Evolutionary conservation across 2,329 filamentous ascomycete genomes (phyloP).

Genomic region (Albophoma yamanashiensis): DNA sequence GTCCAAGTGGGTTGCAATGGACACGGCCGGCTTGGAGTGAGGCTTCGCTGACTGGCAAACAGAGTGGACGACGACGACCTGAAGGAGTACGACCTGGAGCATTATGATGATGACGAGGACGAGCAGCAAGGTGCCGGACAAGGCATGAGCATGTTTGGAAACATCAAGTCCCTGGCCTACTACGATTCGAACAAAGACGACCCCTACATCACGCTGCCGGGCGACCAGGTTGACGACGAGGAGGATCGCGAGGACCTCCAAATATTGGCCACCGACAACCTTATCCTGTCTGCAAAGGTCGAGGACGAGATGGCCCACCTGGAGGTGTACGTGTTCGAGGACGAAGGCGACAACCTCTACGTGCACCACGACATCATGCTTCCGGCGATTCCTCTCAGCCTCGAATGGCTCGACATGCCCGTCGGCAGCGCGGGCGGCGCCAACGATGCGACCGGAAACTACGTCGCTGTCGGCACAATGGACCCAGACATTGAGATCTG

Average conservation of each 20-base stretch:
- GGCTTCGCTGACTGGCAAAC: conserved; percentile 8
- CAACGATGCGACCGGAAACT: conserved; percentile 67
- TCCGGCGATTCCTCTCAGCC: conserved; percentile 85
- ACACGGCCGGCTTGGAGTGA: neutral
- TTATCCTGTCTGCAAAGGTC: conserved; percentile 84
- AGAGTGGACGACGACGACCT: conserved; percentile 72
- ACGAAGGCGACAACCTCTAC: conserved; percentile 89
- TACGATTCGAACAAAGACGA: conserved; percentile 92
- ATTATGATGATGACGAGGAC: conserved; percentile 83
- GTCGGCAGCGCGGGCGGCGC: conserved; percentile 58
- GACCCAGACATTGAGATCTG: conserved; percentile 98
- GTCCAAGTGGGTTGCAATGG: conserved; percentile 2
- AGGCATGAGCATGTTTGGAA: conserved; percentile 86
- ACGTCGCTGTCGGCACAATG: conserved; percentile 91
- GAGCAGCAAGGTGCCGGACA: conserved; percentile 41
- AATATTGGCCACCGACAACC: conserved; percentile 83
- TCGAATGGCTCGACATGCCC: conserved; percentile 93
- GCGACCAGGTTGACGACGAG: conserved; percentile 54
- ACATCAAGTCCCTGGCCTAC: conserved; percentile 86
- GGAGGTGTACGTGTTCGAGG: conserved; percentile 96
- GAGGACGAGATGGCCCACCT: conserved; percentile 96
- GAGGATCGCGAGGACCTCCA: conserved; percentile 91
- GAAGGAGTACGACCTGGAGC: conserved; percentile 90
- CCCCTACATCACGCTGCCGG: conserved; percentile 86
- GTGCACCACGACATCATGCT: conserved; percentile 99